Evolutionary conservation across 768 basidiomycete genomes (phyloP), one percentile per base, ranked within the genome.

Genomic region (Myochromella boudieri): DNA sequence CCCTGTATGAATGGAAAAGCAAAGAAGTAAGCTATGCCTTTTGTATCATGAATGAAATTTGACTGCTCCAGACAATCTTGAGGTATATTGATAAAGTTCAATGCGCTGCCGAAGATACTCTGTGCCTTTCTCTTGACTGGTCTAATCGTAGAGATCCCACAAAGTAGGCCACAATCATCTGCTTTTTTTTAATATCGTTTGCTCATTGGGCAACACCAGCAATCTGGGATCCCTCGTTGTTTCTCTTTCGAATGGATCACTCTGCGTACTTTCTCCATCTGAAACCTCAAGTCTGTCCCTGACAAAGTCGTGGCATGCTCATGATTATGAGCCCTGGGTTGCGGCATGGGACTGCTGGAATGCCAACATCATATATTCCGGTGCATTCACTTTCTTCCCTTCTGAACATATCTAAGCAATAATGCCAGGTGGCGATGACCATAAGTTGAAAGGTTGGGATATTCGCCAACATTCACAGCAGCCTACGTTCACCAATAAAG

Each of bases 51-150:
- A 20, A 8, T 34, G 24, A 32, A 24, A 31, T 42, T 36, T 22
- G 46, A 17, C 37, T 49, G 31, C 36, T 15, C 21, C 59, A 81
- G 81, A 64, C 60, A 40, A 60, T 49, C 46, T 57, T 87, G 20
- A 48, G 60, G 6, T 62, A 56, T 33, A 50, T 72, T n/a, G 64
- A 74, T 22, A 66, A 67, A 11, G 64, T 87, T 20, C 62, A 65
- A 22, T 82, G 82, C 46, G 68, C 73, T 68, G 21, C 81, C 0
- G 61, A 77, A 0, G 77, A 84, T 21, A 75, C 76, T 0, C 70
- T 99, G 1, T 95, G 91, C 58, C 80, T 99, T 14, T 97, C 94
- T 7, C 68, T 98, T 21, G 97, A 97, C 64, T 99, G 94, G 92
- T 87, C 89, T 0, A 87, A 87, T 55, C 78, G 89, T 14, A 75